A percentile compares a stretch with the other conserved stretches of the same genome.
phyloP scores from a whole-genome alignment of 2,329 filamentous ascomycete species.

The Lasiodiplodia theobromae region DNA sequence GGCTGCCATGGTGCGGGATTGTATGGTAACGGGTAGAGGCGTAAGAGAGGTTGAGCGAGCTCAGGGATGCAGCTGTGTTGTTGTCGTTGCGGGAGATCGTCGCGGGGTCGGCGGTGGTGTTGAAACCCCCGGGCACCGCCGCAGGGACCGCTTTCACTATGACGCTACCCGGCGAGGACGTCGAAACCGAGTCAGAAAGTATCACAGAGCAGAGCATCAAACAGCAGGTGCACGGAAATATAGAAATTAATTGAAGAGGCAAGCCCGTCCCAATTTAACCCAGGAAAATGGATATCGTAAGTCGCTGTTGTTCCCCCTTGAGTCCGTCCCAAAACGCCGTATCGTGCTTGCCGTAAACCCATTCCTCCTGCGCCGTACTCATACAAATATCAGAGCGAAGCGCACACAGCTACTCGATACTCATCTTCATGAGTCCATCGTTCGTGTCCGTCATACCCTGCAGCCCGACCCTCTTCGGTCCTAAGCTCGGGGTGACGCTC shows the following conservation, averaged over 20 bases:
- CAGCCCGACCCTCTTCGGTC: conserved; percentile 60
- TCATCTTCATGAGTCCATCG: conserved; percentile 96
- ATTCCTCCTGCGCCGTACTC: conserved; percentile 3
- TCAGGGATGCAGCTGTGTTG: conserved; percentile 28
- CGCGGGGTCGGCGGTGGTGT: conserved; percentile 36
- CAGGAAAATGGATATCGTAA: conserved; percentile 14
- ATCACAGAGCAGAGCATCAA: background rate
- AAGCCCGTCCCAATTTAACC: background rate
- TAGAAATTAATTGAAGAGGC: background rate
- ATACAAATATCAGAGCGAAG: background rate
- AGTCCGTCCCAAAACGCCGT: conserved; percentile 15
- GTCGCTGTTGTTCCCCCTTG: background rate
- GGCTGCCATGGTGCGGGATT: conserved; percentile 39
- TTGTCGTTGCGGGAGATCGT: conserved; percentile 34
- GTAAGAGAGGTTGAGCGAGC: conserved; percentile 7
- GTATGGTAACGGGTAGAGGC: background rate
- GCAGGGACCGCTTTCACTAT: background rate
- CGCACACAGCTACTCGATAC: conserved; percentile 76
- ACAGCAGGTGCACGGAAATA: background rate
- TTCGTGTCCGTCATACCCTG: conserved; percentile 97
- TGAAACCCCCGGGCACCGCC: conserved; percentile 30
- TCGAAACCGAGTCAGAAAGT: background rate
- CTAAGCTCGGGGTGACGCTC: conserved; percentile 49
- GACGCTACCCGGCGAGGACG: background rate
- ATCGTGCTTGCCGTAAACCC: background rate